These are phyloP conservation scores for Arabidopsis suecica DNA, from an alignment of 345 rosid genomes.

Conservation along the genomic window DNA sequence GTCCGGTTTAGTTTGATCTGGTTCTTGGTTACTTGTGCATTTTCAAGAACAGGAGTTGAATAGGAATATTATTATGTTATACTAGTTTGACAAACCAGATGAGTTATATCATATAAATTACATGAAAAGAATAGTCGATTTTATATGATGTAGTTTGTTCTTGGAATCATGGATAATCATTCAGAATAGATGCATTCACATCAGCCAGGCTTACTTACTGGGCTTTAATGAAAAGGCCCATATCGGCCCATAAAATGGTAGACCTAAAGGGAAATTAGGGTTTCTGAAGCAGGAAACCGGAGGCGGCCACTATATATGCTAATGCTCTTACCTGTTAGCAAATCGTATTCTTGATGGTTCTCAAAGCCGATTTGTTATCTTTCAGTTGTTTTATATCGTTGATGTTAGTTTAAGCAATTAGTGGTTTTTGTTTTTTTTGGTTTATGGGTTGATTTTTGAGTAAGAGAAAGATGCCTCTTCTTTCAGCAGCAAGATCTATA, in stretches of 20 bases:
- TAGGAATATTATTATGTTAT: neutral
- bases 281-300: constrained; percentile 10
- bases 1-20: neutral
- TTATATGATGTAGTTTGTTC: neutral
- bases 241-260: neutral
- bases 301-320: constrained; percentile 19
- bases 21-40: neutral
- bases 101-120: neutral
- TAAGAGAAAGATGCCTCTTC: constrained; percentile 52
- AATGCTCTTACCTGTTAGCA: neutral
- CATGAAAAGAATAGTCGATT: neutral
- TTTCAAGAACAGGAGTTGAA: constrained; percentile 5
- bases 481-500: constrained; percentile 68
- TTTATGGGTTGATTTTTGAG: neutral
- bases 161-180: neutral
- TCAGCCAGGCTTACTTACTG: neutral
- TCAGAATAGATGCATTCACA: neutral
- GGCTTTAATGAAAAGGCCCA: constrained; percentile 24
- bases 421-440: neutral
- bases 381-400: neutral
- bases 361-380: neutral
- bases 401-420: neutral
- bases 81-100: constrained; percentile 2
- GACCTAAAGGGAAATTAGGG: constrained; percentile 27
- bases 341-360: neutral